Percentiles rank a stretch among this genome's conserved stretches.
These are phyloP conservation scores for Coprinopsis marcescibilis DNA, from an alignment of 768 basidiomycete genomes.

Conservation along the genomic window DNA sequence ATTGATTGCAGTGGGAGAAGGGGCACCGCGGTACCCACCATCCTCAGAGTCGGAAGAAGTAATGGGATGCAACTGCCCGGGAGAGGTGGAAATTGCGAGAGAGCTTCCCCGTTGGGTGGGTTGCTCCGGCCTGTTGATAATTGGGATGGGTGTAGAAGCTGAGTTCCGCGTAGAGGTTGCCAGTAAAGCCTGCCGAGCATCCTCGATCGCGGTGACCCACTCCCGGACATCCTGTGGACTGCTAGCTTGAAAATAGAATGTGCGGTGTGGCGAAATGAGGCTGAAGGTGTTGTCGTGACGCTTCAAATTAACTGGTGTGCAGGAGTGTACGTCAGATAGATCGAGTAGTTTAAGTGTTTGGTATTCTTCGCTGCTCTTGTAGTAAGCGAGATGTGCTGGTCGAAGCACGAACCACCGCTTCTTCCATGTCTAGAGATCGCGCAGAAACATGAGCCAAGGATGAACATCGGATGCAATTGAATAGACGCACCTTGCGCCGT, in stretches of 20 bases:
- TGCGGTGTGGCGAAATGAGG: conserved; percentile 83
- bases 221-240: conserved; percentile 63
- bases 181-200: conserved; percentile 59
- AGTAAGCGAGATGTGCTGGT: conserved; percentile 89
- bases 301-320: conserved; percentile 83
- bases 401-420: conserved; percentile 97
- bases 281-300: conserved; percentile 86
- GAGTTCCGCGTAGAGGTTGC: conserved; percentile 59
- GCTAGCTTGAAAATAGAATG: conserved; percentile 86
- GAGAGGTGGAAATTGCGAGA: conserved; percentile 22
- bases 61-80: conserved; percentile 41
- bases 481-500: conserved; percentile 74
- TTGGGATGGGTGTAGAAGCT: conserved; percentile 44
- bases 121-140: conserved; percentile 8
- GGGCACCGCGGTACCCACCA: conserved; percentile 33
- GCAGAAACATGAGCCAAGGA: neutral
- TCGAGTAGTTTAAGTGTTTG: conserved; percentile 85
- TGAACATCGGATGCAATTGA: conserved; percentile 6
- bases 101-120: conserved; percentile 9
- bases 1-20: conserved; percentile 13
- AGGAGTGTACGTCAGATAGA: conserved; percentile 83
- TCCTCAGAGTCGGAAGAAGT: conserved; percentile 83
- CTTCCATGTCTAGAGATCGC: conserved; percentile 80
- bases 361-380: conserved; percentile 95
- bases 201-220: conserved; percentile 84